A percentile compares a stretch with the other conserved stretches of the same genome.
phyloP scores from a whole-genome alignment of 257 asterid genomes.

The Przewalskia tangutica region DNA sequence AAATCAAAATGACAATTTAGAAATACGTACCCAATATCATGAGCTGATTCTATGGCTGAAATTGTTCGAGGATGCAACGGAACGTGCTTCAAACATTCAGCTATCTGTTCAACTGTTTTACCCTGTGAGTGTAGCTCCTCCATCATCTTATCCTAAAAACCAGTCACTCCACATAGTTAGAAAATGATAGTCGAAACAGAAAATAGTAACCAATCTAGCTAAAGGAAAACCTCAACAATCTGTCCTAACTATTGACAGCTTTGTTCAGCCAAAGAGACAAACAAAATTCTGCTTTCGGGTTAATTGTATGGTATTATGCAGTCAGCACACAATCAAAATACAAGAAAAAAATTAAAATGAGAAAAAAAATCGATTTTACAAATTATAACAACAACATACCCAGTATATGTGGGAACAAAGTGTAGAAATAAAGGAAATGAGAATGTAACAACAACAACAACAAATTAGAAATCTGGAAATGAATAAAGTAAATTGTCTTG shows the following conservation, averaged over 20 bases:
- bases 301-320: background rate
- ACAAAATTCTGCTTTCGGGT: background rate
- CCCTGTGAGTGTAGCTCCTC: constrained; percentile 60
- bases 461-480: too few relatives aligned
- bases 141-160: constrained; percentile 56
- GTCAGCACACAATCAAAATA: too few relatives aligned
- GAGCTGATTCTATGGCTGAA: constrained; percentile 50
- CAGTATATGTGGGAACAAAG: too few relatives aligned
- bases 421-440: too few relatives aligned
- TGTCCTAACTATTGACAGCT: background rate
- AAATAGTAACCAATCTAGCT: background rate
- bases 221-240: too few relatives aligned
- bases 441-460: too few relatives aligned
- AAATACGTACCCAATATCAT: constrained; percentile 44
- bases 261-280: background rate
- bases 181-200: background rate
- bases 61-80: constrained; percentile 47
- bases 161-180: background rate
- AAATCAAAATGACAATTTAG: background rate
- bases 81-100: constrained; percentile 48
- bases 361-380: too few relatives aligned
- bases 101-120: constrained; percentile 45
- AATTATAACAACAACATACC: too few relatives aligned
- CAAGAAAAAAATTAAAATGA: background rate
- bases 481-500: too few relatives aligned